Evolutionary conservation across 768 basidiomycete genomes (phyloP).

Genomic region (Russula brevipes): DNA sequence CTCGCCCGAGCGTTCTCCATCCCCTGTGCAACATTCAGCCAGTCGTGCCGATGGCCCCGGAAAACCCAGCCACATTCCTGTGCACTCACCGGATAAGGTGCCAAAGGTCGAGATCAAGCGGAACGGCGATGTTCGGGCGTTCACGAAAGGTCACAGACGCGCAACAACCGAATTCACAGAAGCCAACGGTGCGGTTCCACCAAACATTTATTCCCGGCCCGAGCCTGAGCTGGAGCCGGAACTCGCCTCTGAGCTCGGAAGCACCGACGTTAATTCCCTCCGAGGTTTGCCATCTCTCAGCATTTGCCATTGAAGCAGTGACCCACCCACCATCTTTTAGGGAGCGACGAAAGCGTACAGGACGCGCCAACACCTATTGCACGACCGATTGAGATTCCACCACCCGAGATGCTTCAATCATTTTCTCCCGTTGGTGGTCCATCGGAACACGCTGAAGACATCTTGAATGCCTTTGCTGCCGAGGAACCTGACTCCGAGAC

Average conservation of each 20-base stretch:
- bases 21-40: conserved; percentile 27
- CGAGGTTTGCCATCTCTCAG: conserved; percentile 23
- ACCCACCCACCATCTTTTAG: conserved; percentile 21
- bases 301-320: conserved; percentile 23
- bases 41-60: conserved; percentile 28
- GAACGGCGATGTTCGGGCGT: conserved; percentile 22
- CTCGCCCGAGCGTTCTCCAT: conserved; percentile 26
- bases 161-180: conserved; percentile 31
- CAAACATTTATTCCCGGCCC: conserved; percentile 21
- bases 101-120: conserved; percentile 25
- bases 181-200: conserved; percentile 28
- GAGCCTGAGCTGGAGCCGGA: conserved; percentile 7
- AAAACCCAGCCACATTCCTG: conserved; percentile 42
- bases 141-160: conserved; percentile 30
- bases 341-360: conserved; percentile 35
- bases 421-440: conserved; percentile 26
- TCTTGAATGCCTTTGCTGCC: neutral
- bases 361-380: conserved; percentile 19
- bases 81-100: conserved; percentile 38
- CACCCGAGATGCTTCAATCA: conserved; percentile 29
- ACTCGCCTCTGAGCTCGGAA: neutral
- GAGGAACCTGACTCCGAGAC: neutral
- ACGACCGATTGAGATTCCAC: conserved; percentile 20
- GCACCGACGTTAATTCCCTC: neutral
- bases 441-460: neutral